Base-by-base conservation (phyloP, 2,329 filamentous ascomycete species). In the Sclerotinia subarctica region DNA sequence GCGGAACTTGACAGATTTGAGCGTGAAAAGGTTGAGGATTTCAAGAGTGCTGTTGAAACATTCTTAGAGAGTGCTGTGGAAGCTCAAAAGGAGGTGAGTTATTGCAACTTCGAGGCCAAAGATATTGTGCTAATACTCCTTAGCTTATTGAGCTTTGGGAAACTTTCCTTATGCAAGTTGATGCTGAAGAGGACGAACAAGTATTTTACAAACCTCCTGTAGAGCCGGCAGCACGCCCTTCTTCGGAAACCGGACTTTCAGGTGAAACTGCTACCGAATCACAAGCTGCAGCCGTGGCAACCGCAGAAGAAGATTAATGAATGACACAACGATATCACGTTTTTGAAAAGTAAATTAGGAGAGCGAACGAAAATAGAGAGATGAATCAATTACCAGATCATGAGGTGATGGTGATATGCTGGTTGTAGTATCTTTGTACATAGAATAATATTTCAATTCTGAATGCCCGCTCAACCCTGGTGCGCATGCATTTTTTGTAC, bases 31-130 rank as follows among this genome's bases (percentile, higher is more conserved):
- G 95, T 99, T 3, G 95, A 99, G 78, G 95, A 99, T 78, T 99
- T 99, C 80, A 99, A 99, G 84, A 95, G 91, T 71, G 94, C 94
- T 0, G 94, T 99, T 2, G 95, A 99, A 82, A 99, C 95, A 1
- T 99, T 97, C 80, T 80, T 99, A 74, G 95, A 99, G 82, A 94
- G 95, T 76, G 93, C 95, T 4, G 93, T 99, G 5, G 95, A 99
- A 80, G 95, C 94, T 67, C 95, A 99, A 82, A 99, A 99, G 81
- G 95, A 99, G 89, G 94, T 95, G 78, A 79, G 86, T 80, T 53
- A 29, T 64, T 58, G 58, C 24, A 35, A 7, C 51, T 60, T 38
- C 19, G 7, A 54, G 13, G 32, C 56, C 21, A 21, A 15, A 52
- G 32, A 32, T 32, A 7, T 54, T 17, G 57, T 51, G 63, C 66